Conservation (phyloP, 148 eudicot genomes). For the Heliosperma pusillum region DNA sequence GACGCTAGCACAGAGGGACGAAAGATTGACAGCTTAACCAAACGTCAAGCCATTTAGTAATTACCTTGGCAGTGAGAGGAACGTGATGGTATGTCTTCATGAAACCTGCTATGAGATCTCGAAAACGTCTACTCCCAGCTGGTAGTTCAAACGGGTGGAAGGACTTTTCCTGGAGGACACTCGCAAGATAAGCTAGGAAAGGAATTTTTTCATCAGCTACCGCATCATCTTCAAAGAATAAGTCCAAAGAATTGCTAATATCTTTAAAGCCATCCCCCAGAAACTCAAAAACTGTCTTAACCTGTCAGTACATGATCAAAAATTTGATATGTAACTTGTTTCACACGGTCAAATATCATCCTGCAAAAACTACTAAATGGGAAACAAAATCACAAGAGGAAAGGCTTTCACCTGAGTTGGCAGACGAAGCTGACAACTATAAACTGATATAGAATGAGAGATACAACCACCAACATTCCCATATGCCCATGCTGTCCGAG, state of each 20-base stretch:
- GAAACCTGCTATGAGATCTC: constrained; percentile 79
- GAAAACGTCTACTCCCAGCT: constrained; percentile 79
- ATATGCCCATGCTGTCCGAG: constrained; percentile 99
- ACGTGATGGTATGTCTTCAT: constrained; percentile 85
- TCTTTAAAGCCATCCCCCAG: constrained; percentile 76
- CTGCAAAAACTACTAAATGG: background rate
- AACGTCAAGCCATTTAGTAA: background rate
- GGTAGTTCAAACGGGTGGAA: constrained; percentile 81
- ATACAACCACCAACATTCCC: constrained; percentile 94
- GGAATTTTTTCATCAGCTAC: constrained; percentile 98
- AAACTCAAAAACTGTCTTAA: constrained; percentile 85
- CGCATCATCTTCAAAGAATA: constrained; percentile 86
- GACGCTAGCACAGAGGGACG: background rate
- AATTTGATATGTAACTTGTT: background rate
- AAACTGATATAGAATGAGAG: constrained; percentile 96
- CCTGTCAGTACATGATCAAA: constrained; percentile 41
- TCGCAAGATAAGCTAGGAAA: constrained; percentile 91
- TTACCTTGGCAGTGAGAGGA: constrained; percentile 81
- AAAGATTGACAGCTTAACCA: background rate
- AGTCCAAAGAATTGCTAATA: constrained; percentile 85
- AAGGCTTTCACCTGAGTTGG: constrained; percentile 62
- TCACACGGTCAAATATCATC: constrained; percentile 11
- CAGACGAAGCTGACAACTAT: constrained; percentile 88
- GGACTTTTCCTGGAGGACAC: constrained; percentile 55
- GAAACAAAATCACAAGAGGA: background rate